Conservation (phyloP, 495 filamentous ascomycete species). For the Chaetomium tenue region DNA sequence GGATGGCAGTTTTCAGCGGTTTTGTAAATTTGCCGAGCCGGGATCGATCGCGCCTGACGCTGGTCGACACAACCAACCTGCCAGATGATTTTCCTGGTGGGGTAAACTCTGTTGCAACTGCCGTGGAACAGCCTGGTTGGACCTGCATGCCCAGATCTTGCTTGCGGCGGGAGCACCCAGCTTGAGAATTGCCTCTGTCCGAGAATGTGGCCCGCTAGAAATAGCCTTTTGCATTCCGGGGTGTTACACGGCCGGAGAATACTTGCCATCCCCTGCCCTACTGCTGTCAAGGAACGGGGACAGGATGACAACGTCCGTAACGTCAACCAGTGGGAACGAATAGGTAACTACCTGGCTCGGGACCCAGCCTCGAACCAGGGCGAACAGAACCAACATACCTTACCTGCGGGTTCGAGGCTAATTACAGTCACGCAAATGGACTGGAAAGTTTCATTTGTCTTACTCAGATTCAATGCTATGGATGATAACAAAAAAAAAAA, state of each 20-base stretch:
- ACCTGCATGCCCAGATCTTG: slow-evolving; percentile 30
- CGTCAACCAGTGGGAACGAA: too few relatives aligned
- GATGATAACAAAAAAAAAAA: too few relatives aligned
- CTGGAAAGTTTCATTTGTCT: too few relatives aligned
- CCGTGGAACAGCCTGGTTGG: slow-evolving; percentile 8
- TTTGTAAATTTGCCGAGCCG: slow-evolving; percentile 32
- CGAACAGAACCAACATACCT: too few relatives aligned
- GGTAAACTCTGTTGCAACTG: neutral
- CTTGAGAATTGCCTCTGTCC: neutral
- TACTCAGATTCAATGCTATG: too few relatives aligned
- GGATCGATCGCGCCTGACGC: slow-evolving; percentile 21
- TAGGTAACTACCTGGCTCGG: too few relatives aligned
- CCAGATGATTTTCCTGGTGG: slow-evolving; percentile 15
- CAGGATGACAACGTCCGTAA: too few relatives aligned
- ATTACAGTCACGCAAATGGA: too few relatives aligned
- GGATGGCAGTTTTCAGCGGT: slow-evolving; percentile 24
- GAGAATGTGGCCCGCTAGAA: neutral
- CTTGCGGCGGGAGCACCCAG: slow-evolving; percentile 8
- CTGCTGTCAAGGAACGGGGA: too few relatives aligned
- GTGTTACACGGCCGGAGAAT: slow-evolving; percentile 1
- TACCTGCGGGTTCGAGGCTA: too few relatives aligned
- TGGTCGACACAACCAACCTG: slow-evolving; percentile 7
- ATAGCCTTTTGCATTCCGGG: neutral
- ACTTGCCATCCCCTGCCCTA: neutral
- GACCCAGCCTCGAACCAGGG: too few relatives aligned